These are phyloP conservation scores for Astraeus odoratus DNA, from an alignment of 768 basidiomycete species.

Conservation along the genomic window DNA sequence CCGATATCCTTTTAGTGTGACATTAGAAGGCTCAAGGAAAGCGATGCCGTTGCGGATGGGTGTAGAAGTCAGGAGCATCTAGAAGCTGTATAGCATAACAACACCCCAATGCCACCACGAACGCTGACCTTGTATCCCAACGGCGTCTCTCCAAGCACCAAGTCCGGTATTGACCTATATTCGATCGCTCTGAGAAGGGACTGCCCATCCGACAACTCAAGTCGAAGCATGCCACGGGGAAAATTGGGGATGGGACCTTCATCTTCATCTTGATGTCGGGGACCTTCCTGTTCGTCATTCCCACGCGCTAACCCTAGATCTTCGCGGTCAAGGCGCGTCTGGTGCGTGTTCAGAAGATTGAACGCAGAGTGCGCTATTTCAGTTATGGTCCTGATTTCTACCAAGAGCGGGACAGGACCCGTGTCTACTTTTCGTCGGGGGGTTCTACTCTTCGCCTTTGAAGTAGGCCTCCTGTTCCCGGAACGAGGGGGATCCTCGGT, in stretches of 20 bases:
- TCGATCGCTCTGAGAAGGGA: slow-evolving; percentile 70
- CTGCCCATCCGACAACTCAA: slow-evolving; percentile 76
- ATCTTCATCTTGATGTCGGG: slow-evolving; percentile 47
- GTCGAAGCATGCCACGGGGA: slow-evolving; percentile 68
- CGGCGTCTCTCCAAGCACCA: slow-evolving; percentile 69
- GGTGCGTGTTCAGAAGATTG: slow-evolving; percentile 61
- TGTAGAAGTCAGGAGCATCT: slow-evolving; percentile 70
- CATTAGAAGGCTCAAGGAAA: slow-evolving; percentile 66
- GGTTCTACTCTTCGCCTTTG: slow-evolving; percentile 1
- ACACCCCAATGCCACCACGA: slow-evolving; percentile 1
- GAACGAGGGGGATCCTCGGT: slow-evolving; percentile 5
- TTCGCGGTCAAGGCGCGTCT: slow-evolving; percentile 54
- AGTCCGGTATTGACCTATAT: slow-evolving; percentile 53
- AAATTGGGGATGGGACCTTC: slow-evolving; percentile 79
- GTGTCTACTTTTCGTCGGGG: slow-evolving; percentile 16
- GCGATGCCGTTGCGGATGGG: slow-evolving; percentile 63
- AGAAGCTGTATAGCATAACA: not conserved
- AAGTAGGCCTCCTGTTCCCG: not conserved
- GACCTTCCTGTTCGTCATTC: slow-evolving; percentile 38
- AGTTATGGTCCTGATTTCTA: slow-evolving; percentile 71
- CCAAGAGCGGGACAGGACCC: slow-evolving; percentile 48
- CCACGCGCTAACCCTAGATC: slow-evolving; percentile 36
- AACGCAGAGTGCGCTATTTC: slow-evolving; percentile 86
- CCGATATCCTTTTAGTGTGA: slow-evolving; percentile 52
- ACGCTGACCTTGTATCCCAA: slow-evolving; percentile 72